Percentiles rank a stretch among this genome's conserved stretches.
phyloP scores from a whole-genome alignment of 129 eudicot genomes.

The Glebionis coronaria region DNA sequence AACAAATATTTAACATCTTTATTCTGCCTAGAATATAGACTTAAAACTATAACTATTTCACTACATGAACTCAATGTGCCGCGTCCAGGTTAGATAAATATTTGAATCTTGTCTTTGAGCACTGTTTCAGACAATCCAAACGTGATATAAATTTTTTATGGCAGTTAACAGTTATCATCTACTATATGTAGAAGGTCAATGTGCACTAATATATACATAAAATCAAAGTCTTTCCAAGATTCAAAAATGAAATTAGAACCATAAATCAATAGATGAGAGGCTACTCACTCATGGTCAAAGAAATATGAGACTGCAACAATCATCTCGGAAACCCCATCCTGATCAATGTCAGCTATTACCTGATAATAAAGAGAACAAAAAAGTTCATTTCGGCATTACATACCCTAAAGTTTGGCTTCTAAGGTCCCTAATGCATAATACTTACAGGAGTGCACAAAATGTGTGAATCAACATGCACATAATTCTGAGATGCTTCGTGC shows the following conservation, averaged over 20 bases:
- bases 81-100: too few species aligned
- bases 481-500: constrained; percentile 71
- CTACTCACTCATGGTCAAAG: constrained; percentile 96
- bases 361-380: constrained; percentile 30
- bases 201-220: not conserved
- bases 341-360: constrained; percentile 97
- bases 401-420: not conserved
- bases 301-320: constrained; percentile 95
- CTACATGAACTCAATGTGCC: not conserved
- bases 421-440: constrained; percentile 24
- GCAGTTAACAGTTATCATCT: not conserved
- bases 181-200: not conserved
- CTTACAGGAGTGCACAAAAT: constrained; percentile 95
- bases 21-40: not conserved
- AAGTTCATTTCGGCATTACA: constrained; percentile 18
- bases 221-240: not conserved
- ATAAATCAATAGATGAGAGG: constrained; percentile 8
- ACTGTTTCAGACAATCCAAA: not conserved
- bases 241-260: constrained; percentile 4
- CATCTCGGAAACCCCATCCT: constrained; percentile 95
- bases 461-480: constrained; percentile 91
- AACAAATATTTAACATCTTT: not conserved
- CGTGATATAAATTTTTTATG: not conserved
- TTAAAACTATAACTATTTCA: not conserved
- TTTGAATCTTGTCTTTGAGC: too few species aligned